Base-by-base conservation (phyloP, 148 eudicot species). In the Euryodendron excelsum region DNA sequence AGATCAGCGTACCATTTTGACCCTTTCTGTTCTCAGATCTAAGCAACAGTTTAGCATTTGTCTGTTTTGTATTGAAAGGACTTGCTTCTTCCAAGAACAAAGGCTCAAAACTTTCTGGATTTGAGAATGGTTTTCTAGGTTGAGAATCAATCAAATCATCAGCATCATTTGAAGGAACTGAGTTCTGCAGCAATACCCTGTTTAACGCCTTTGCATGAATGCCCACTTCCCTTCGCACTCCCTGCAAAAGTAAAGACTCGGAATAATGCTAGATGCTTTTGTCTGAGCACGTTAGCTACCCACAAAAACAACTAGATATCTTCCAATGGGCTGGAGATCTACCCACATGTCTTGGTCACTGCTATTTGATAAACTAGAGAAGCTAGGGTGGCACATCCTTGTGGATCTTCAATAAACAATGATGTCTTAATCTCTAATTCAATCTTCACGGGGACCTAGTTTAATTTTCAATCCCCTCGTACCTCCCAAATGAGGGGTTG, bases 181-280 rank as follows among this genome's bases (percentile, higher is more conserved):
- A 71, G 77, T 78, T 85, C 79, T 77, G 88, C 33, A 80, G 74
- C 28, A 92, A 73, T 65, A 76, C 67, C 71, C 72, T 90, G 80
- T 94, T 94, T 77, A 94, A 67, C 20, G 85, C 88, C 79, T 85
- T 94, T 61, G 98, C 98, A 83, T 94, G 98, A 70, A 80, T 84
- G 48, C 97, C 97, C 31, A 91, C 97, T 90, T 91, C 96, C 83
- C 97, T 91, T 79, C 96, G 84, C 41, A 95, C 97, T 77, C 99
- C 99, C 99, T 95, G 85, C 83, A 77, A 55, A 77, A 60, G 47
- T 53, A 78, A 1, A 58, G 27, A 47, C 21, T 33, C 4, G 20
- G 13, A 10, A 66, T 25, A 18, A 67, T 63, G 47, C 37, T 2
- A 21, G 44, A 17, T 30, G 25, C 27, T 34, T 23, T 3, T 3